phyloP scores from a whole-genome alignment of 805 yeast genomes.

The Teunomyces tritomae region DNA sequence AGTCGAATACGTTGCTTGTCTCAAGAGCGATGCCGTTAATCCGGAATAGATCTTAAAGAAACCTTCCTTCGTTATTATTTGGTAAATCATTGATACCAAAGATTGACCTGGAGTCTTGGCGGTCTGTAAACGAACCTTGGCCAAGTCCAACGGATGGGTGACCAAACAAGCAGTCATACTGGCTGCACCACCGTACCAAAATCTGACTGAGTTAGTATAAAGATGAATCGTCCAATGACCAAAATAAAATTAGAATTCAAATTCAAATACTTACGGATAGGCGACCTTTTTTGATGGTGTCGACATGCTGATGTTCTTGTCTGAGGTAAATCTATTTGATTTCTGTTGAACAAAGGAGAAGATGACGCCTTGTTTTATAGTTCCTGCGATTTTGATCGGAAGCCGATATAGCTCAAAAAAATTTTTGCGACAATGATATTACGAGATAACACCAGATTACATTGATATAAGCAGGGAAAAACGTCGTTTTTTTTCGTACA shows the following conservation, averaged over 20 bases:
- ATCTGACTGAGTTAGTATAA: constrained; percentile 24
- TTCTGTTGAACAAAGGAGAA: not conserved
- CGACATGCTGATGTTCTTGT: not conserved
- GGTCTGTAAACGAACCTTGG: constrained; percentile 84
- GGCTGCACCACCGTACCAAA: constrained; percentile 70
- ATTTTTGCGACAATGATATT: not conserved
- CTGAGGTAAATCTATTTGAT: not conserved
- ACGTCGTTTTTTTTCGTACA: not conserved
- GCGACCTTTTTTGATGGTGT: constrained; percentile 8
- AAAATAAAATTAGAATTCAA: not conserved
- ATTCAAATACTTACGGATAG: constrained; percentile 12
- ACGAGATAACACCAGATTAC: not conserved
- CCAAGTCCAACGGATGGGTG: constrained; percentile 83
- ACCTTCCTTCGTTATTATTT: constrained; percentile 64
- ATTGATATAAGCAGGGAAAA: not conserved
- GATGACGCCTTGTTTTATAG: not conserved
- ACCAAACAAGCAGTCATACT: constrained; percentile 64
- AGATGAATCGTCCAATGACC: not conserved
- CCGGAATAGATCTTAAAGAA: constrained; percentile 75
- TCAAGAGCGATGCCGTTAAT: constrained; percentile 71
- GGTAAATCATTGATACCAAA: constrained; percentile 57
- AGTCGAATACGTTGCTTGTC: constrained; percentile 88
- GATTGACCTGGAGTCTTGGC: constrained; percentile 66
- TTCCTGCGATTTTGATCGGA: not conserved
- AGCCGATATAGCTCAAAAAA: not conserved